Base-by-base conservation (phyloP, 768 basidiomycete genomes). In the Podaxis carcinomalis region DNA sequence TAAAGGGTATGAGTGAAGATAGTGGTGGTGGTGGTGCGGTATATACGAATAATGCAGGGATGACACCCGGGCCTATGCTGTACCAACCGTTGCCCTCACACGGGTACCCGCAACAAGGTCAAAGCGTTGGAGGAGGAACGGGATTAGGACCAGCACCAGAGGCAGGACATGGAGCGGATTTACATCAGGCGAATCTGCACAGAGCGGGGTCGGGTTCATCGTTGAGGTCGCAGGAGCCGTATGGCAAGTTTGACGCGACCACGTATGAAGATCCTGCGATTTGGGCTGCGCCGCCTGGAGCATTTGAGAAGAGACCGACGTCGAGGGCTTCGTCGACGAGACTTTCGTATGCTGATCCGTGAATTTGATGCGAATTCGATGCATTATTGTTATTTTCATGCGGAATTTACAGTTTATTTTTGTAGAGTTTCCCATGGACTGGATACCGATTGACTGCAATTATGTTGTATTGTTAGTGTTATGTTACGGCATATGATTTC, bases 221-320 rank as follows among this genome's bases (percentile, higher is more conserved):
- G 40, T 50, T 66, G 63, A 57, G 62, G 37, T 64, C 63, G n/a
- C 59, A 61, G 35, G 59, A 52, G 14, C 47, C 59, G 4, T 61
- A 25, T 55, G 46, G 59, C 5, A 62, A 57, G 9, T 63, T 59
- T 51, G 58, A 66, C 25, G 49, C 65, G 19, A 40, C 19, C n/a
- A 59, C 28, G 14, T 66, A 66, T 57, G 28, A 59, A 25, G 65
- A 66, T 46, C 63, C 63, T 42, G 65, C 65, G 5, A 56, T 59
- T 9, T 61, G 59, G 59, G 59, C 35, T 55, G 59, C 59, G 10
- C 52, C 52, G 28, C 19, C 53, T 23, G 59, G 50, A 25, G 50
- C 57, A 11, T 65, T 51, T 50, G 54, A 23, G 40, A 46, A n/a
- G 4, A 21, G 59, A 11, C 59, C 59, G 11, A 39, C 13, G 35